phyloP scores from a whole-genome alignment of 306 rosid genomes.

The Rosa persica region DNA sequence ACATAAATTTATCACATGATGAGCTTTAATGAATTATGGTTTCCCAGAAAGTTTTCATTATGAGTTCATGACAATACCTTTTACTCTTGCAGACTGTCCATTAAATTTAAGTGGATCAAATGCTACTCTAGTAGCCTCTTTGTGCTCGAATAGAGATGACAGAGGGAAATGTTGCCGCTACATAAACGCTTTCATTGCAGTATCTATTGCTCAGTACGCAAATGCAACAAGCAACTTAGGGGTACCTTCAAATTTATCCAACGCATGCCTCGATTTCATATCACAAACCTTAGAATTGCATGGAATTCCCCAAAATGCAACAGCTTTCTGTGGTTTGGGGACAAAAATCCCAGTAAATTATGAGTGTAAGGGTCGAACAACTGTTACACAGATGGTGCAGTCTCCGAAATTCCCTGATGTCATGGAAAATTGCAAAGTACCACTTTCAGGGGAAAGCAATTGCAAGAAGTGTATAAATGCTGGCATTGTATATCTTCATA shows the following conservation, averaged over 20 bases:
- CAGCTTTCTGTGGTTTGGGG: slow-evolving; percentile 82
- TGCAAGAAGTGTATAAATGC: slow-evolving; percentile 87
- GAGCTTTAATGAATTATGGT: background rate
- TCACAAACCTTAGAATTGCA: slow-evolving; percentile 62
- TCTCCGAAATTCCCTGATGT: slow-evolving; percentile 80
- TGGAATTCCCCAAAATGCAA: slow-evolving; percentile 77
- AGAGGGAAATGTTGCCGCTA: slow-evolving; percentile 95
- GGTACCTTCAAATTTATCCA: slow-evolving; percentile 60
- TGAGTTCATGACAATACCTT: background rate
- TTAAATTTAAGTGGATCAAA: slow-evolving; percentile 75
- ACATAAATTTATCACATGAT: background rate
- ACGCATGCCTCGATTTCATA: slow-evolving; percentile 65
- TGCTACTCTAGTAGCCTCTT: slow-evolving; percentile 71
- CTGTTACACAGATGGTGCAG: slow-evolving; percentile 73
- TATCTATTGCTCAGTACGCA: slow-evolving; percentile 79
- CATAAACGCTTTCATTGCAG: slow-evolving; percentile 78
- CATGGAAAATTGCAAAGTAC: slow-evolving; percentile 51
- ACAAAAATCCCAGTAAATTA: slow-evolving; percentile 81
- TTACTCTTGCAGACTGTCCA: slow-evolving; percentile 79
- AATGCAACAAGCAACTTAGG: slow-evolving; percentile 78
- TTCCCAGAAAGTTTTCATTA: slow-evolving; percentile 15
- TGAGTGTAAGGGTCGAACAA: slow-evolving; percentile 76
- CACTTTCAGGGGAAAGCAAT: slow-evolving; percentile 61
- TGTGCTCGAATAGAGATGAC: slow-evolving; percentile 61
- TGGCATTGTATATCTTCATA: slow-evolving; percentile 69